Conservation (phyloP, 768 basidiomycete genomes). For the Termitomyces sp. region DNA sequence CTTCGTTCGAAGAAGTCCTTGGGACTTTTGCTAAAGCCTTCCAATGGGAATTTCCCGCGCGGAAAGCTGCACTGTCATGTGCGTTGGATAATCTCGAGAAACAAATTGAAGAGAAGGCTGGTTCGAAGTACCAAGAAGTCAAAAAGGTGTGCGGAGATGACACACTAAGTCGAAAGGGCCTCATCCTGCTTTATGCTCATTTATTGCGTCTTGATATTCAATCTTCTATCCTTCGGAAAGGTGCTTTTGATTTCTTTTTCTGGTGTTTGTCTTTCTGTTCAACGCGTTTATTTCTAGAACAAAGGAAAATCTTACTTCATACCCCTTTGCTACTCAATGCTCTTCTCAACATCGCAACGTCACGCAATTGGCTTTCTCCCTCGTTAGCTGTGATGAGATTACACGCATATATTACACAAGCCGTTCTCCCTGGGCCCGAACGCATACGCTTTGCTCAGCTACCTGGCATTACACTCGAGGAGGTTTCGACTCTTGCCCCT, state of each 20-base stretch:
- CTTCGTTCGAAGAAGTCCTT: slow-evolving; percentile 68
- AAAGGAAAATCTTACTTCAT: slow-evolving; percentile 66
- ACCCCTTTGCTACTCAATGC: slow-evolving; percentile 74
- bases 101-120: slow-evolving; percentile 44
- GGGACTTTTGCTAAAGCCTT: slow-evolving; percentile 66
- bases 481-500: slow-evolving; percentile 35
- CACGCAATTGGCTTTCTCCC: slow-evolving; percentile 87
- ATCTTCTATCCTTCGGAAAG: slow-evolving; percentile 53
- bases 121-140: slow-evolving; percentile 53
- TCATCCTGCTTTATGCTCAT: slow-evolving; percentile 82
- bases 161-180: slow-evolving; percentile 46
- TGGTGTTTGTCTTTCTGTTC: background rate
- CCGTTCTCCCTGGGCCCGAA: slow-evolving; percentile 59
- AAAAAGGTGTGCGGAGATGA: slow-evolving; percentile 38
- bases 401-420: slow-evolving; percentile 83
- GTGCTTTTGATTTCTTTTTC: slow-evolving; percentile 39
- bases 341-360: slow-evolving; percentile 74
- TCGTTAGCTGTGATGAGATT: slow-evolving; percentile 78
- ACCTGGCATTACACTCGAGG: slow-evolving; percentile 62
- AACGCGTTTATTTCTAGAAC: slow-evolving; percentile 44
- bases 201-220: slow-evolving; percentile 65
- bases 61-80: slow-evolving; percentile 26
- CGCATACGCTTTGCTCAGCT: slow-evolving; percentile 64
- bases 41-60: slow-evolving; percentile 48
- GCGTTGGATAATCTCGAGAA: slow-evolving; percentile 51